Evolutionary conservation across 2,329 filamentous ascomycete species (phyloP), one percentile per base, ranked within the genome.

Genomic region (Fusarium sp.): DNA sequence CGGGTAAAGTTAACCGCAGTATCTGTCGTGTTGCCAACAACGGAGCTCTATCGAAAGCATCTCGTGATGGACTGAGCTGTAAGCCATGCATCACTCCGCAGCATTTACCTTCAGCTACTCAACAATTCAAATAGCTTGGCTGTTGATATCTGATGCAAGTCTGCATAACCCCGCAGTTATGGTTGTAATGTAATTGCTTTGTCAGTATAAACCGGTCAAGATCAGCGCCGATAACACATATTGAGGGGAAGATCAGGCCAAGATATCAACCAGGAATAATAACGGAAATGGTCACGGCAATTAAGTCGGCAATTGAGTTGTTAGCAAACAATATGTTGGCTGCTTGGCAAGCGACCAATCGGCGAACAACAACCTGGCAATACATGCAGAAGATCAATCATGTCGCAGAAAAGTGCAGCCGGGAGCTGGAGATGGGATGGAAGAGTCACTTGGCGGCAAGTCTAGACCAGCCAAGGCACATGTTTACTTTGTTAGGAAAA

Each of bases 151-250:
- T 52, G 7, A 15, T 52, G 34, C n/a, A 52, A 52, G 32, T 22
- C 12, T 20, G 27, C 27, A 4, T 3, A n/a, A 43, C 49, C 49
- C 49, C 32, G 32, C 49, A 52, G 7, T 7, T 34, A 12, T 29
- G 32, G n/a, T n/a, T 41, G 34, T 29, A 18, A n/a, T 49, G 54
- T 57, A 16, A 57, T 49, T n/a, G 44, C 54, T 57, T 57, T 48
- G 54, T 51, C n/a, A 41, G 41, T 24, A 29, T 40, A 27, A n/a
- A 12, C 20, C 6, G 13, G 40, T n/a, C 6, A 8, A 38, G 8
- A 44, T 30, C n/a, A 20, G 7, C 25, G 5, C 25, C 6, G 30
- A 32, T 11, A 32, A 58, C 24, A 29, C 3, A 29, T 3, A 15
- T 8, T 40, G 57, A 60, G 57, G 57, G 52, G 57, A 38, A 38